Evolutionary conservation across 306 rosid species (phyloP), one percentile per base, ranked within the genome.

Genomic region (Morella rubra): DNA sequence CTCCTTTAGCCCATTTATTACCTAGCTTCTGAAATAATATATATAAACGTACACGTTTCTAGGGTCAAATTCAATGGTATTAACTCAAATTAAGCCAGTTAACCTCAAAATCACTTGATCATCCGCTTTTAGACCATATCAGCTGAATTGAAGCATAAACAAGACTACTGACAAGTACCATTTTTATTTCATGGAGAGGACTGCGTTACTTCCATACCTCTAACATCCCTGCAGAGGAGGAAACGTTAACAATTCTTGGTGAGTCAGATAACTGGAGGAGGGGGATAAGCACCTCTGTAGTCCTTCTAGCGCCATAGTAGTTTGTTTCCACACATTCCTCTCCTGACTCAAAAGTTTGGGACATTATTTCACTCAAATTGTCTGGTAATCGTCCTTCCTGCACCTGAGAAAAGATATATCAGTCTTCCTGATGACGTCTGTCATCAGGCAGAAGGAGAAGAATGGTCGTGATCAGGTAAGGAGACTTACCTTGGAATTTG

Each of bases 251-350:
- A 7, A 73, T 73, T 27, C 69, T 73, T 5, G 69, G 44, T 10
- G 70, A 73, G 20, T 73, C 14, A 5, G 77, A 73, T 44, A 59
- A 22, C 13, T 42, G 58, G 6, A 73, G 69, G n/a, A 58, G 69
- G n/a, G 77, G 70, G 13, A 46, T 5, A 14, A 59, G 37, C 22
- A 55, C 77, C 24, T 58, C 77, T 32, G 7, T 24, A 55, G 59
- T 13, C 59, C 69, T 44, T 59, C 44, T 44, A 40, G 68, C 20
- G 7, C 77, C 77, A n/a, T 73, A 54, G 37, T 37, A 73, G 65
- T 73, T 73, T 52, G 41, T 73, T 19, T 73, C n/a, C 37, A 73
- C 4, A 55, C 77, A 73, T 47, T 73, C 42, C 59, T 73, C 69
- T 3, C 56, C 77, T 9, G 44, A 27, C 24, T 73, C 69, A 59